A percentile compares a stretch with the other conserved stretches of the same genome.
phyloP scores from a whole-genome alignment of 164 flowering plant genomes.

The Aristolochia contorta region DNA sequence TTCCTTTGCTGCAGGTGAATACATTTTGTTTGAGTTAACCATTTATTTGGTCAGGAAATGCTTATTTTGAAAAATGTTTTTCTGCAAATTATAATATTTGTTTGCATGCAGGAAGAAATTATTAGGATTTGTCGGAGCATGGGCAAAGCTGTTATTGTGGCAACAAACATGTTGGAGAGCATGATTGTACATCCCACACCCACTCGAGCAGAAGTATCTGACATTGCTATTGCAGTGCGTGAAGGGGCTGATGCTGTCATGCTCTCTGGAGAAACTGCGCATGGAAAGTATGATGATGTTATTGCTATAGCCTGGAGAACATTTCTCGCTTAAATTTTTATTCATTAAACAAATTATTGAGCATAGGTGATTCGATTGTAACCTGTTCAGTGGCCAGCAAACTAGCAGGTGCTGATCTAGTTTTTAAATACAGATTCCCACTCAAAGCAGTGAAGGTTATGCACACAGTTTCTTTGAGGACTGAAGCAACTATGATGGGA shows the following conservation, averaged over 20 bases:
- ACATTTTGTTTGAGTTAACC: neutral
- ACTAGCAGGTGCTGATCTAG: too few species aligned
- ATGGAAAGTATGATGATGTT: conserved; percentile 63
- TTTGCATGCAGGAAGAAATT: conserved; percentile 61
- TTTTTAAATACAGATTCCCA: conserved; percentile 58
- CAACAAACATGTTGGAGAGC: conserved; percentile 91
- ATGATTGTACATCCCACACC: conserved; percentile 96
- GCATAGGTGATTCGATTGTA: too few species aligned
- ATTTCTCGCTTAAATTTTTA: neutral
- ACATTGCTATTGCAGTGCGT: conserved; percentile 85
- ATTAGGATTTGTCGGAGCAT: conserved; percentile 69
- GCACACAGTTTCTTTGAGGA: conserved; percentile 88
- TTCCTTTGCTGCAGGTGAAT: conserved; percentile 14
- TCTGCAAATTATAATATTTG: neutral
- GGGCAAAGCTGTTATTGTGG: conserved; percentile 92
- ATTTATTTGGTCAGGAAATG: neutral
- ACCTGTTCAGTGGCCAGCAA: too few species aligned
- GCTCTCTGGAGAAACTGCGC: conserved; percentile 96
- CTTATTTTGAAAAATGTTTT: neutral
- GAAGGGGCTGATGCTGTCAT: conserved; percentile 93
- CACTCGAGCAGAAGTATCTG: conserved; percentile 89
- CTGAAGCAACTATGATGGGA: conserved; percentile 66
- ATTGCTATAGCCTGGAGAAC: neutral
- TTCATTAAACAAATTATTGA: neutral
- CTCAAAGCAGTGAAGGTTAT: conserved; percentile 92